Percentiles rank a stretch among this genome's conserved stretches.
Evolutionary conservation across 345 rosid species (phyloP).

Genomic region (Arabis hirsuta): DNA sequence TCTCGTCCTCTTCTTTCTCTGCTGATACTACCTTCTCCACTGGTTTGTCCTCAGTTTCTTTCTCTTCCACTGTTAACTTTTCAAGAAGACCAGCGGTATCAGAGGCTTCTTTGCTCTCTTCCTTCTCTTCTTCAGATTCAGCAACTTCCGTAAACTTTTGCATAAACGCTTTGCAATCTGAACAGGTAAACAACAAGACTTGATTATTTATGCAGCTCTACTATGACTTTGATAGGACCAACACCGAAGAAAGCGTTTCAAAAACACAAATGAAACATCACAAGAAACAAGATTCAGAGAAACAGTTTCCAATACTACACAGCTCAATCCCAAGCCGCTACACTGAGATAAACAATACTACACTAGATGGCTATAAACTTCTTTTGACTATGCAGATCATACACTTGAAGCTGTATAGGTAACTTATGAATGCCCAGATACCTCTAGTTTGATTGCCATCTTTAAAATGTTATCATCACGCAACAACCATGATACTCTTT

Average conservation of each 20-base stretch:
- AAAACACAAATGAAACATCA: slow-evolving; percentile 18
- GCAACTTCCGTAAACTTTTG: slow-evolving; percentile 75
- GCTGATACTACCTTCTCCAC: slow-evolving; percentile 41
- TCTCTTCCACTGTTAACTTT: slow-evolving; percentile 73
- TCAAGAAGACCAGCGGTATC: slow-evolving; percentile 75
- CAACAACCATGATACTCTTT: neutral
- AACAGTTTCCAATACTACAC: neutral
- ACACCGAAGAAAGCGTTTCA: neutral
- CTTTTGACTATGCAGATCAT: neutral
- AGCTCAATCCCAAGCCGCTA: slow-evolving; percentile 2
- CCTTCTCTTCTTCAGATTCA: slow-evolving; percentile 59
- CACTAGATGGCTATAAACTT: neutral
- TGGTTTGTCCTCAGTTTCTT: slow-evolving; percentile 49
- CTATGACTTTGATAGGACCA: neutral
- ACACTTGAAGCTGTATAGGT: neutral
- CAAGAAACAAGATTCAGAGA: neutral
- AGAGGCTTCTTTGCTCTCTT: slow-evolving; percentile 70
- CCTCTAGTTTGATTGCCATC: neutral
- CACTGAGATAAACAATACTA: neutral
- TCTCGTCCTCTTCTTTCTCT: slow-evolving; percentile 4
- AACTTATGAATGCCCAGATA: neutral
- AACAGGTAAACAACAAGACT: neutral
- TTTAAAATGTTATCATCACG: neutral
- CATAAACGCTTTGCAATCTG: slow-evolving; percentile 92
- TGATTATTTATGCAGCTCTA: neutral